These are phyloP conservation scores for Pugionium dolabratum DNA, from an alignment of 345 rosid genomes.

Conservation along the genomic window DNA sequence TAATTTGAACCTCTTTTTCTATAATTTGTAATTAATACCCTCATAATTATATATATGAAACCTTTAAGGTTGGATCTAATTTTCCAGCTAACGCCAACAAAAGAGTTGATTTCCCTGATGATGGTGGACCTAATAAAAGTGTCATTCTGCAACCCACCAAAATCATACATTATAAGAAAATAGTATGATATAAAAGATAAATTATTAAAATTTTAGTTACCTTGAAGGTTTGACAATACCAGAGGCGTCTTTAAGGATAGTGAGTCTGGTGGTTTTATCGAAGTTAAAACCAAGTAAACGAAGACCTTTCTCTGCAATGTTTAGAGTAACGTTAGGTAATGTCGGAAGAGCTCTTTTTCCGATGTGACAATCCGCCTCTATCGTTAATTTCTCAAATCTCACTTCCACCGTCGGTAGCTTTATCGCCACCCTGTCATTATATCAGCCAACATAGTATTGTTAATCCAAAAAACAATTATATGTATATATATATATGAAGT, in stretches of 20 bases:
- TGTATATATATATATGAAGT: too few species aligned
- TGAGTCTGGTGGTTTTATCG: conserved; percentile 65
- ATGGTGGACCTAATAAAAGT: conserved; percentile 80
- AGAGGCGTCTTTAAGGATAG: conserved; percentile 71
- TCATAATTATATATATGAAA: conserved; percentile 18
- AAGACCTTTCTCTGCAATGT: conserved; percentile 64
- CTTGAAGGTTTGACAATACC: conserved; percentile 83
- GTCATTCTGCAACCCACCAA: conserved; percentile 57
- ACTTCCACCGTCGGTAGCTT: conserved; percentile 81
- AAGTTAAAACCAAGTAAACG: conserved; percentile 55
- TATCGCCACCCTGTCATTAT: conserved; percentile 60
- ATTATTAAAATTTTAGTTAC: conserved; percentile 35
- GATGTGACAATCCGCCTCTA: conserved; percentile 77
- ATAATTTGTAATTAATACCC: conserved; percentile 1
- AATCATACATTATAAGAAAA: background rate
- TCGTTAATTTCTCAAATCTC: conserved; percentile 61
- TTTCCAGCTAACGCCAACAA: conserved; percentile 80
- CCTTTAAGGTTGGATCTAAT: conserved; percentile 67
- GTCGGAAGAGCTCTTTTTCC: conserved; percentile 92
- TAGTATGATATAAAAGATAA: background rate
- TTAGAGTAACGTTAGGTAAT: conserved; percentile 67
- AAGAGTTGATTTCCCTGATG: conserved; percentile 87
- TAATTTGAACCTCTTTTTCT: background rate
- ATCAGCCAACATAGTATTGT: too few species aligned
- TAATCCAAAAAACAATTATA: too few species aligned